phyloP scores from a whole-genome alignment of 1,284 basidiomycete genomes.

The Moesziomyces aphidis region DNA sequence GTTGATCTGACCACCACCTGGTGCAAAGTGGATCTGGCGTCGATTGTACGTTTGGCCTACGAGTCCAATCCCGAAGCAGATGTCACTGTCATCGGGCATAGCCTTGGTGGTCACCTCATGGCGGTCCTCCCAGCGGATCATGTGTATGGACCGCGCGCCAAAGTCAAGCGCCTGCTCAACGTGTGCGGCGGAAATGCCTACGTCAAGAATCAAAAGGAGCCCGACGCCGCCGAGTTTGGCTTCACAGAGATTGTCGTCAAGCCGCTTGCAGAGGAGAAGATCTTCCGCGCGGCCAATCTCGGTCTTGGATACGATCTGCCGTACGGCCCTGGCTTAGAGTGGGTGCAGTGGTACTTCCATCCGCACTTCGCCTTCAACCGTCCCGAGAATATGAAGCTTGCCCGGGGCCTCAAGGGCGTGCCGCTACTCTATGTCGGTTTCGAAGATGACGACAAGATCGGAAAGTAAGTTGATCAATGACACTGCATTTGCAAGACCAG shows the following conservation, averaged over 20 bases:
- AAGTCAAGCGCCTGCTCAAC: conserved; percentile 47
- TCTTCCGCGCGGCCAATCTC: conserved; percentile 49
- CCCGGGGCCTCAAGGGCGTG: conserved; percentile 25
- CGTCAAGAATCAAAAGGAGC: conserved; percentile 44
- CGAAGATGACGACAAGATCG: conserved; percentile 57
- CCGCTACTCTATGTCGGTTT: conserved; percentile 53
- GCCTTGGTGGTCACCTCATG: conserved; percentile 56
- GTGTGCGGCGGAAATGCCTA: conserved; percentile 59
- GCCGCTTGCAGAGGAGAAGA: conserved; percentile 49
- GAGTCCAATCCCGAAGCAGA: conserved; percentile 33
- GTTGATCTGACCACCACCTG: conserved; percentile 55
- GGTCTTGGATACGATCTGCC: conserved; percentile 59
- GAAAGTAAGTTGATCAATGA: conserved; percentile 28
- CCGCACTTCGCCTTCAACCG: conserved; percentile 54
- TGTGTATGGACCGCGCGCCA: conserved; percentile 43
- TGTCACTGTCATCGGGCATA: conserved; percentile 51
- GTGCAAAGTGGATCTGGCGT: conserved; percentile 51
- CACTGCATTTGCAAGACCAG: no score
- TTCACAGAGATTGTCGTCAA: conserved; percentile 52
- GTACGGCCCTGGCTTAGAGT: conserved; percentile 52
- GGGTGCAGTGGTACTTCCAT: conserved; percentile 57
- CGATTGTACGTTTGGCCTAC: conserved; percentile 42
- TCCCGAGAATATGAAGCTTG: conserved; percentile 40
- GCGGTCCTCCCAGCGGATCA: conserved; percentile 32
- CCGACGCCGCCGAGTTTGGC: conserved; percentile 47